phyloP scores from a whole-genome alignment of 2,329 filamentous ascomycete species.

The Zalaria obscura region DNA sequence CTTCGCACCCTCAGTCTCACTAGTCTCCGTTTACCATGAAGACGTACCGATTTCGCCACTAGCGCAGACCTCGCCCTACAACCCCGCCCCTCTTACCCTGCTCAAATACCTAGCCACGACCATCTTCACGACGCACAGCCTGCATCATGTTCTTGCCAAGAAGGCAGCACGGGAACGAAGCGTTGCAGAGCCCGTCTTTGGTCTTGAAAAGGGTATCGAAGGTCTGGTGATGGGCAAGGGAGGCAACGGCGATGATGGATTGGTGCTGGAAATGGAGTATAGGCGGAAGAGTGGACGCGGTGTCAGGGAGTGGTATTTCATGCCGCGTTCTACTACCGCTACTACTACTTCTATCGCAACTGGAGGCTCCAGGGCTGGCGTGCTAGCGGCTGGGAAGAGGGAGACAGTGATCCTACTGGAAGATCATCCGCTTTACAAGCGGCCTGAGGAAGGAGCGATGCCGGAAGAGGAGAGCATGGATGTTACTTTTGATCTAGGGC shows the following conservation, averaged over 20 bases:
- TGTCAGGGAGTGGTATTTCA: conserved; percentile 54
- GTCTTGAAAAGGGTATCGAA: conserved; percentile 62
- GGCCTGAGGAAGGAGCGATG: conserved; percentile 22
- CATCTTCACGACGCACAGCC: conserved; percentile 57
- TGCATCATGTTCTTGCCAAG: conserved; percentile 59
- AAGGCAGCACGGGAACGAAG: conserved; percentile 67
- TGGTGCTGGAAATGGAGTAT: conserved; percentile 77
- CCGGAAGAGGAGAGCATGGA: conserved; percentile 39
- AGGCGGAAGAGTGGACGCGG: conserved; percentile 68
- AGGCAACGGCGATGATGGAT: conserved; percentile 36
- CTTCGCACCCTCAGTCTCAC: conserved; percentile 51
- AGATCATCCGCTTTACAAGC: conserved; percentile 59
- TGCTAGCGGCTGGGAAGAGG: conserved; percentile 8
- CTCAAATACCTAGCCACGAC: conserved; percentile 81
- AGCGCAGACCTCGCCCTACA: conserved; percentile 28
- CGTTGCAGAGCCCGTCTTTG: conserved; percentile 62
- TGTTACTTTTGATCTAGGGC: conserved; percentile 70
- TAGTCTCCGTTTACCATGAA: conserved; percentile 69
- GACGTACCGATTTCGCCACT: conserved; percentile 51
- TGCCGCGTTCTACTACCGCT: conserved; percentile 23
- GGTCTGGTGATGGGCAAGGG: conserved; percentile 59
- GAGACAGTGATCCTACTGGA: conserved; percentile 47
- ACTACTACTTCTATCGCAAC: conserved; percentile 10
- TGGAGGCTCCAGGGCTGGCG: conserved; percentile 2
- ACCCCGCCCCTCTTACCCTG: conserved; percentile 55